Percentiles rank a stretch among this genome's conserved stretches.
phyloP scores from a whole-genome alignment of 148 eudicot genomes.

The Silene conica region DNA sequence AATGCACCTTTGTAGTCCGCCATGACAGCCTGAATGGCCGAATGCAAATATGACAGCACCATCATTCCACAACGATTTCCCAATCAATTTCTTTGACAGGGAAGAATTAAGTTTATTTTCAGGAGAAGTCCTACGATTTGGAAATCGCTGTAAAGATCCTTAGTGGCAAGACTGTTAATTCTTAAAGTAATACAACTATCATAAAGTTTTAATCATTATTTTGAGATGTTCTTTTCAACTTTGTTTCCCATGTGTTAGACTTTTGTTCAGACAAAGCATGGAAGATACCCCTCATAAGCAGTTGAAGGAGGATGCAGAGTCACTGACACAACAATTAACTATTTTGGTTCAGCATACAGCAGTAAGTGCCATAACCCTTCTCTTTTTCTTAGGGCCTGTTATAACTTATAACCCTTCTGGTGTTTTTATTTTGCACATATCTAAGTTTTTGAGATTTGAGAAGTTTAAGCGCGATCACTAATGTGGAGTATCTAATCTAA shows the following conservation, averaged over 20 bases:
- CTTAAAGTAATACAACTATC: conserved; percentile 49
- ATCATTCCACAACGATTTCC: too few species aligned
- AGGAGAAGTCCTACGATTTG: conserved; percentile 88
- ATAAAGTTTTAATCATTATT: not conserved
- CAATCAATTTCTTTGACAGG: conserved; percentile 46
- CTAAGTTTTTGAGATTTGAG: too few species aligned
- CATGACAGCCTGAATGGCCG: too few species aligned
- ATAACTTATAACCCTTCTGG: conserved; percentile 62
- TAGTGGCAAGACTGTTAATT: conserved; percentile 92
- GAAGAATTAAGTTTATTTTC: conserved; percentile 73
- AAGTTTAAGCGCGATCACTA: not conserved
- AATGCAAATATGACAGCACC: too few species aligned
- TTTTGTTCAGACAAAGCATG: conserved; percentile 31
- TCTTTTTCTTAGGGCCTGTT: not conserved
- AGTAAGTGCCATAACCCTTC: conserved; percentile 41
- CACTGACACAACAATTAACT: conserved; percentile 56
- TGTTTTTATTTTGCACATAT: conserved; percentile 29
- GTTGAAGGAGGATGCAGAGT: conserved; percentile 67
- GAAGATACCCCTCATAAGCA: conserved; percentile 55
- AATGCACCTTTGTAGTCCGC: too few species aligned
- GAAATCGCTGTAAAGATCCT: conserved; percentile 90
- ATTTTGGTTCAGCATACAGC: conserved; percentile 75
- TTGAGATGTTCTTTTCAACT: not conserved
- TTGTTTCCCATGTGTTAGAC: not conserved
- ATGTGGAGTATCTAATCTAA: not conserved